A percentile compares a stretch with the other conserved stretches of the same genome.
Evolutionary conservation across 1,139 yeast genomes (phyloP).

Genomic region (Pichia sp.): DNA sequence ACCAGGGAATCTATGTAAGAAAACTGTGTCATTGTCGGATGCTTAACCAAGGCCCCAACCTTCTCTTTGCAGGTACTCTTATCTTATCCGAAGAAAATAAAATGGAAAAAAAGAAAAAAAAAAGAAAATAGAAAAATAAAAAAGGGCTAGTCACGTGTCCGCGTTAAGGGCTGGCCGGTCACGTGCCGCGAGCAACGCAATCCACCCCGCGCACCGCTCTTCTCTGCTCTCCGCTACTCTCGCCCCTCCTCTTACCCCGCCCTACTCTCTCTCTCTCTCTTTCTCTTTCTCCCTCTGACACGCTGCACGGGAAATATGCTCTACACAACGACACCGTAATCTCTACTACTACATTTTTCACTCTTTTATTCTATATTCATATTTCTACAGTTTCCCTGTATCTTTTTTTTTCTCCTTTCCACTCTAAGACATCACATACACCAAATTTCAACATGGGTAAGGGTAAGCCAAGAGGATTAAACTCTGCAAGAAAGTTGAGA

Average conservation of each 20-base stretch:
- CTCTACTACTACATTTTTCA: conserved; percentile 1
- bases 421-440: too few species aligned
- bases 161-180: background rate
- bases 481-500: conserved; percentile 99
- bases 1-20: conserved; percentile 34
- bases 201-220: conserved; percentile 5
- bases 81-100: too few species aligned
- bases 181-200: background rate
- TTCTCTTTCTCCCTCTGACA: background rate
- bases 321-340: too few species aligned
- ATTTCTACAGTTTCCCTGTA: too few species aligned
- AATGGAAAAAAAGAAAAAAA: too few species aligned
- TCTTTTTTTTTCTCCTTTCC: background rate
- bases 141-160: conserved; percentile 2
- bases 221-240: background rate
- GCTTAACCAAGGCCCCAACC: background rate
- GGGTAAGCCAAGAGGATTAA: conserved; percentile 97
- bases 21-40: background rate
- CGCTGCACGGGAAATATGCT: too few species aligned
- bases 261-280: background rate
- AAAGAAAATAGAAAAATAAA: too few species aligned
- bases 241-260: background rate
- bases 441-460: conserved; percentile 31
- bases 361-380: too few species aligned
- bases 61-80: too few species aligned